Percentiles rank a stretch among this genome's conserved stretches.
phyloP scores from a whole-genome alignment of 2,329 filamentous ascomycete species.

The Penicillium freii region DNA sequence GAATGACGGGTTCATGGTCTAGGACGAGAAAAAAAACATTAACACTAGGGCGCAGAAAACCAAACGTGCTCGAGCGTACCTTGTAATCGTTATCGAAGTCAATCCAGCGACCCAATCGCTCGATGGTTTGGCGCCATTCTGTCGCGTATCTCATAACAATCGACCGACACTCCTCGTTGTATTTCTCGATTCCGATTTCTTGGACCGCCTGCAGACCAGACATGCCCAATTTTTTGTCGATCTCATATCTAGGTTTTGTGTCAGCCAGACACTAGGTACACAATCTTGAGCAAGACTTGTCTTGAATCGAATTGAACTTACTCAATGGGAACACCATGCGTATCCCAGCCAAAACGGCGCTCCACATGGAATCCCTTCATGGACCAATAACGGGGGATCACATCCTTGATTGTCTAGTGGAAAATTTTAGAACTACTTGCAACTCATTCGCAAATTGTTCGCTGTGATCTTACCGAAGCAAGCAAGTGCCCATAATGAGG shows the following conservation, averaged over 20 bases:
- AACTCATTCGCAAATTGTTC: background rate
- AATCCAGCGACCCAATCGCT: constrained; percentile 89
- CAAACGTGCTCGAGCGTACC: constrained; percentile 43
- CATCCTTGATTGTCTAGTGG: constrained; percentile 79
- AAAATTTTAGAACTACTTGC: background rate
- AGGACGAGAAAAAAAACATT: constrained; percentile 6
- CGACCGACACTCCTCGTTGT: constrained; percentile 86
- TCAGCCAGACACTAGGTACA: background rate
- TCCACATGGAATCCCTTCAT: constrained; percentile 95
- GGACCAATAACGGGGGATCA: constrained; percentile 93
- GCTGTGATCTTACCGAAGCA: constrained; percentile 54
- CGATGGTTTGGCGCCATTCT: constrained; percentile 86
- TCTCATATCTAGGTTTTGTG: constrained; percentile 62
- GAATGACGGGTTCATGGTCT: constrained; percentile 91
- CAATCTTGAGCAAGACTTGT: background rate
- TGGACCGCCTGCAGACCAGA: constrained; percentile 83
- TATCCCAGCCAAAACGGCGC: constrained; percentile 92
- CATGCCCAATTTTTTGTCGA: constrained; percentile 92
- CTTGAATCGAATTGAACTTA: background rate
- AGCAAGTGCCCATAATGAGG: constrained; percentile 75
- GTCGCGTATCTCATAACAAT: constrained; percentile 89
- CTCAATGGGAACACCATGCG: constrained; percentile 90
- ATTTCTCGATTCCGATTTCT: constrained; percentile 80
- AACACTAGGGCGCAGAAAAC: background rate
- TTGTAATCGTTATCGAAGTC: constrained; percentile 99